Evolutionary conservation across 129 eudicot genomes (phyloP).

Genomic region (Lactuca sativa): DNA sequence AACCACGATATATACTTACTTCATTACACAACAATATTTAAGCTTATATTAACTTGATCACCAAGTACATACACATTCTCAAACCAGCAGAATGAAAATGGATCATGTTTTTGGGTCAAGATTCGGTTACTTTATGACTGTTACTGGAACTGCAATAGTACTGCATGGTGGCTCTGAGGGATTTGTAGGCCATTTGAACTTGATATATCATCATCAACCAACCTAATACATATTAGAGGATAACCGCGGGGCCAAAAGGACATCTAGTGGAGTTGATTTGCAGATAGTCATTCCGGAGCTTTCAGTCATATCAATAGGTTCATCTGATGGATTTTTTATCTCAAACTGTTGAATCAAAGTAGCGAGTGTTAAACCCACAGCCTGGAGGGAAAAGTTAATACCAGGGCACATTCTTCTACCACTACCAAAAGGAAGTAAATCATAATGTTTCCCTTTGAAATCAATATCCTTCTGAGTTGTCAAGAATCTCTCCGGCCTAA

Average conservation of each 20-base stretch:
- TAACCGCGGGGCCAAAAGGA: conserved; percentile 10
- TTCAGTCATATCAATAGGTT: background rate
- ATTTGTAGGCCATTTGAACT: background rate
- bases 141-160: too few relatives aligned
- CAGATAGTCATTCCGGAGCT: background rate
- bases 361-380: background rate
- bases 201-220: background rate
- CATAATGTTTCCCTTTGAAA: background rate
- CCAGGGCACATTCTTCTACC: background rate
- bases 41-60: too few relatives aligned
- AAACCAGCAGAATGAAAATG: too few relatives aligned
- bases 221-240: background rate
- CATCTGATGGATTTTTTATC: background rate
- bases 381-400: background rate
- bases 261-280: conserved; percentile 18
- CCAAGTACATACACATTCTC: too few relatives aligned
- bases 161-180: too few relatives aligned
- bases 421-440: background rate
- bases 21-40: too few relatives aligned
- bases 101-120: too few relatives aligned
- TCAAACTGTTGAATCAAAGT: background rate
- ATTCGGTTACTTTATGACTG: too few relatives aligned
- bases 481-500: background rate
- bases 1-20: too few relatives aligned
- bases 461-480: background rate